Conservation (phyloP, 257 asterid genomes). For the Craterostigma plantagineum region DNA sequence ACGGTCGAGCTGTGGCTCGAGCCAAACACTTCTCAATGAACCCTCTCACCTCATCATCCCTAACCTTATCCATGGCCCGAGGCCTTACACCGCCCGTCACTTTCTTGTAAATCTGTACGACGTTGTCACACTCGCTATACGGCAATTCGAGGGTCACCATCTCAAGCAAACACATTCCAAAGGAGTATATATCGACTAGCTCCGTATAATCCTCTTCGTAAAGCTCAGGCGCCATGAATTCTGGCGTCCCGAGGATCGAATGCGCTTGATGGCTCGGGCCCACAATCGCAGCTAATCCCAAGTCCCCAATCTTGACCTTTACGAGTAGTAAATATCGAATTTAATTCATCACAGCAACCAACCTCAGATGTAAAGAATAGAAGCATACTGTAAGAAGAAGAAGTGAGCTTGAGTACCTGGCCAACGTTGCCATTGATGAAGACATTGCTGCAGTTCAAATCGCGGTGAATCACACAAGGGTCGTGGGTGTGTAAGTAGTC, state of each 20-base stretch:
- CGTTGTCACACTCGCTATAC: slow-evolving; percentile 47
- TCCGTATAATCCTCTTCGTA: slow-evolving; percentile 62
- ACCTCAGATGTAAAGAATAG: background rate
- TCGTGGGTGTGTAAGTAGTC: slow-evolving; percentile 51
- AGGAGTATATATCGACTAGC: slow-evolving; percentile 45
- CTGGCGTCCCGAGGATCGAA: slow-evolving; percentile 64
- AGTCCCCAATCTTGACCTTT: slow-evolving; percentile 65
- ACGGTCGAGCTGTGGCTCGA: slow-evolving; percentile 41
- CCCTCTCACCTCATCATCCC: slow-evolving; percentile 33
- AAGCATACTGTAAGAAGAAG: background rate
- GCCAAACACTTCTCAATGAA: slow-evolving; percentile 64
- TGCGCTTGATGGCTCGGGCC: slow-evolving; percentile 49
- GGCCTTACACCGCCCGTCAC: slow-evolving; percentile 59
- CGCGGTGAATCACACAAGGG: slow-evolving; percentile 66
- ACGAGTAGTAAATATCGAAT: no score
- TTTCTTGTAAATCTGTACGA: slow-evolving; percentile 53
- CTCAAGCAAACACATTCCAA: slow-evolving; percentile 72
- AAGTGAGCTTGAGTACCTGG: slow-evolving; percentile 21
- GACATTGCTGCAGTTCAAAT: slow-evolving; percentile 69
- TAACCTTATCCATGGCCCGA: slow-evolving; percentile 43
- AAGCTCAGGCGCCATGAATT: slow-evolving; percentile 77
- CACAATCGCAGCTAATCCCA: slow-evolving; percentile 48
- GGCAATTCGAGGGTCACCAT: slow-evolving; percentile 61
- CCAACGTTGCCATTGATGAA: slow-evolving; percentile 71
- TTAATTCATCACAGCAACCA: no score